Evolutionary conservation across 768 basidiomycete genomes (phyloP).

Genomic region (Leccinum pellstonianum): DNA sequence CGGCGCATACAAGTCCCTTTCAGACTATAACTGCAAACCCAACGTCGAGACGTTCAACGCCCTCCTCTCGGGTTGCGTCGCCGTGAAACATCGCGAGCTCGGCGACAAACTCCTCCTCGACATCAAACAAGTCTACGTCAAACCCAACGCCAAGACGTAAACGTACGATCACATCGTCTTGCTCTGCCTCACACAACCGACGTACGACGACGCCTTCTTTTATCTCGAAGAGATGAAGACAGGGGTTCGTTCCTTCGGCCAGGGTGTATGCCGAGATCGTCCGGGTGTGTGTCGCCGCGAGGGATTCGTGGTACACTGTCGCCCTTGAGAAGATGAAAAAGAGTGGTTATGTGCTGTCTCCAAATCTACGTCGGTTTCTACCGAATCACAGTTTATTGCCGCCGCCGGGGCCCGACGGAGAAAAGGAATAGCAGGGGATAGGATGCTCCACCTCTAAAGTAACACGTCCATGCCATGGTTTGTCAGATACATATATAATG

Average conservation of each 20-base stretch:
- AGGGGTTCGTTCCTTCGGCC: slow-evolving; percentile 50
- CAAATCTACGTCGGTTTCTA: slow-evolving; percentile 34
- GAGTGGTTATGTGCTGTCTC: slow-evolving; percentile 47
- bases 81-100: slow-evolving; percentile 57
- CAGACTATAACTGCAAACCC: slow-evolving; percentile 54
- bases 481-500: neutral
- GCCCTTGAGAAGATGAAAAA: slow-evolving; percentile 72
- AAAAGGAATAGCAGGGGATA: neutral
- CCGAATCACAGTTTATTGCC: slow-evolving; percentile 12
- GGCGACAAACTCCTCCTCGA: slow-evolving; percentile 68
- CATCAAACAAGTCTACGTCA: slow-evolving; percentile 55
- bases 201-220: slow-evolving; percentile 85
- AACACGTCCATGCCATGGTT: neutral
- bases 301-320: slow-evolving; percentile 62
- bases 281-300: slow-evolving; percentile 50
- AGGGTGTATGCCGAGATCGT: slow-evolving; percentile 60
- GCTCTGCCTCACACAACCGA: slow-evolving; percentile 66
- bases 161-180: slow-evolving; percentile 69
- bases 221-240: slow-evolving; percentile 89
- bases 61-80: slow-evolving; percentile 64
- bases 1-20: slow-evolving; percentile 66
- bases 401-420: neutral
- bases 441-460: neutral
- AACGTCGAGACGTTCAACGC: slow-evolving; percentile 66
- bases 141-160: slow-evolving; percentile 58